Conservation (phyloP, 2,329 filamentous ascomycete species). For the Neopestalotiopsis rosae region DNA sequence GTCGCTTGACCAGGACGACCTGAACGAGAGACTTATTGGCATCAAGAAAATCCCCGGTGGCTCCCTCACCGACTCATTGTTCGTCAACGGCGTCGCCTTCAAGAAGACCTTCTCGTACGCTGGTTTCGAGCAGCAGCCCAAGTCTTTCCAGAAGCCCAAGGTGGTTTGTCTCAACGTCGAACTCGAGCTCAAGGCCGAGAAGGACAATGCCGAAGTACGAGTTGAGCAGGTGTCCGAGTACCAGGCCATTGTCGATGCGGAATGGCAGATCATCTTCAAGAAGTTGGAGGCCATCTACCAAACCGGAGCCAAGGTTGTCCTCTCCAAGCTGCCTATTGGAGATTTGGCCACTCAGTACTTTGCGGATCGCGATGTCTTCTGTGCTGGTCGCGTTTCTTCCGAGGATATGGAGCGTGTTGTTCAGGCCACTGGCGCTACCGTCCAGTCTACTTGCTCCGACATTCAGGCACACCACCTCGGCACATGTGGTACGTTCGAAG, state of each 20-base stretch:
- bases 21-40: slow-evolving; percentile 97
- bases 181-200: slow-evolving; percentile 97
- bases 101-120: slow-evolving; percentile 99
- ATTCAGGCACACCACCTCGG: slow-evolving; percentile 89
- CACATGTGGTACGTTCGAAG: slow-evolving; percentile 88
- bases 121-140: slow-evolving; percentile 98
- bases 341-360: slow-evolving; percentile 98
- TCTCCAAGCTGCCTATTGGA: slow-evolving; percentile 96
- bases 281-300: slow-evolving; percentile 95
- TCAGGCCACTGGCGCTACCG: slow-evolving; percentile 88
- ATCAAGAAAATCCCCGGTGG: slow-evolving; percentile 98
- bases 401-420: slow-evolving; percentile 97
- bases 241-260: slow-evolving; percentile 97
- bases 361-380: slow-evolving; percentile 97
- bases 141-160: slow-evolving; percentile 91
- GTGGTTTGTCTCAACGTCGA: slow-evolving; percentile 98
- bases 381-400: slow-evolving; percentile 86
- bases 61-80: slow-evolving; percentile 92
- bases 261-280: slow-evolving; percentile 99
- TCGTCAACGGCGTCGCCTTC: slow-evolving; percentile 97
- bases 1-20: slow-evolving; percentile 92
- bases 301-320: slow-evolving; percentile 95
- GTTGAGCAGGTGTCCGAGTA: slow-evolving; percentile 99
- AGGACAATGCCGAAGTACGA: slow-evolving; percentile 97
- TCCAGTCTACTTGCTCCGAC: slow-evolving; percentile 96